Evolutionary conservation across 169 alveolate species (phyloP), one percentile per base, ranked within the genome.

Genomic region (Plasmodium inui): DNA sequence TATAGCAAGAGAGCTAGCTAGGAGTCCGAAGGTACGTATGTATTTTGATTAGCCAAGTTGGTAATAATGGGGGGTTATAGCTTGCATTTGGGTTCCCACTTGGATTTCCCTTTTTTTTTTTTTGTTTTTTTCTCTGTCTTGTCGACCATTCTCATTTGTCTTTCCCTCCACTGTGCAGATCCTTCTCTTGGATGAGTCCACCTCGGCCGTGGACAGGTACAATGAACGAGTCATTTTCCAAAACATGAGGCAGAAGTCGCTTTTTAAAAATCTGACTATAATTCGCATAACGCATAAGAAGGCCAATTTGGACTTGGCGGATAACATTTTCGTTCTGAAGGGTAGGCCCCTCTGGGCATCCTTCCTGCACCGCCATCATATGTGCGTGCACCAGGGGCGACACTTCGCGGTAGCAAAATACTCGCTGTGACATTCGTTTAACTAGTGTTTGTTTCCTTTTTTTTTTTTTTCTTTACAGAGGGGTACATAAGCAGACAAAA

Each of bases 131-230:
- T 30, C 14, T 78, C n/a, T 78, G 12, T 78, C n/a, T 22, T 22
- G 12, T 19, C 6, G 39, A 9, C 7, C 3, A 17, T 9, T 3
- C 7, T 8, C 76, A 67, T 67, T n/a, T 44, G 55, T 85, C 28
- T 46, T n/a, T 7, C 41, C 50, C 37, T 19, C 41, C 8, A 4
- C 22, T 32, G 4, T 85, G 53, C 76, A 95, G 61, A 96, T 97
- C 19, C 93, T 98, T 30, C 93, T 98, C 70, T 84, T 98, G 83
- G 99, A 98, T 93, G 99, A 98, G 83, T 98, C 99, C 0, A 98
- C 99, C n/a, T 95, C 98, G 32, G 98, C 98, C 41, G 72, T 98
- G 46, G 98, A 97, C 91, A 81, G 70, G 14, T 91, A 92, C 32
- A 82, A 83, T 3, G 95, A 94, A 12, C 80, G 94, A 28, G 53